A percentile compares a stretch with the other conserved stretches of the same genome.
Evolutionary conservation across 352 stramenopile species (phyloP).

Genomic region (Pseudoperonospora humuli): DNA sequence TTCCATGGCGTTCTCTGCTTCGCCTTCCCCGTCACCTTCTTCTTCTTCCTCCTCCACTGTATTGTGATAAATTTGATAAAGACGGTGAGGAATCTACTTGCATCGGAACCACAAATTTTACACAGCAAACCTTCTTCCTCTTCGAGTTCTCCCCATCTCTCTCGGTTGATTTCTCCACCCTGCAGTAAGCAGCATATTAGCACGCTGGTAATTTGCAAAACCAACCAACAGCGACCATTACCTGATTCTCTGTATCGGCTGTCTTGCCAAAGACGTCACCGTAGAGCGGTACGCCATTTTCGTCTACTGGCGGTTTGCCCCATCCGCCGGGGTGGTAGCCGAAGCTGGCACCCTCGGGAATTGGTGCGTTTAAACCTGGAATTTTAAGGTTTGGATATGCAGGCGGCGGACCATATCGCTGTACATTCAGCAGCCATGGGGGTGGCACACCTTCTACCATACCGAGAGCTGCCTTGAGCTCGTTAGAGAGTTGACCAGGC

Average conservation of each 20-base stretch:
- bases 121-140: conserved; percentile 40
- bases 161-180: conserved; percentile 43
- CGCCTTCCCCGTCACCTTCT: conserved; percentile 39
- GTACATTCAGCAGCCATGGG: conserved; percentile 98
- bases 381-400: conserved; percentile 96
- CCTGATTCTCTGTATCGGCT: conserved; percentile 20
- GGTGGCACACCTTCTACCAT: conserved; percentile 91
- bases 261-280: conserved; percentile 92
- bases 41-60: conserved; percentile 32
- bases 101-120: background rate
- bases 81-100: background rate
- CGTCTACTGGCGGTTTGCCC: conserved; percentile 96
- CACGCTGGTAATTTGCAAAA: background rate
- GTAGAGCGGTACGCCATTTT: conserved; percentile 93
- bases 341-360: conserved; percentile 91
- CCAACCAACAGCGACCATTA: conserved; percentile 1
- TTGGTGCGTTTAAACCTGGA: conserved; percentile 94
- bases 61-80: conserved; percentile 3
- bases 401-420: conserved; percentile 95
- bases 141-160: conserved; percentile 67
- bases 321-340: conserved; percentile 95
- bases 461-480: conserved; percentile 87
- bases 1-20: conserved; percentile 26
- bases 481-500: conserved; percentile 84
- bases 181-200: conserved; percentile 11